Conservation (phyloP, 1,284 basidiomycete genomes). For the Neonothopanus nambi region DNA sequence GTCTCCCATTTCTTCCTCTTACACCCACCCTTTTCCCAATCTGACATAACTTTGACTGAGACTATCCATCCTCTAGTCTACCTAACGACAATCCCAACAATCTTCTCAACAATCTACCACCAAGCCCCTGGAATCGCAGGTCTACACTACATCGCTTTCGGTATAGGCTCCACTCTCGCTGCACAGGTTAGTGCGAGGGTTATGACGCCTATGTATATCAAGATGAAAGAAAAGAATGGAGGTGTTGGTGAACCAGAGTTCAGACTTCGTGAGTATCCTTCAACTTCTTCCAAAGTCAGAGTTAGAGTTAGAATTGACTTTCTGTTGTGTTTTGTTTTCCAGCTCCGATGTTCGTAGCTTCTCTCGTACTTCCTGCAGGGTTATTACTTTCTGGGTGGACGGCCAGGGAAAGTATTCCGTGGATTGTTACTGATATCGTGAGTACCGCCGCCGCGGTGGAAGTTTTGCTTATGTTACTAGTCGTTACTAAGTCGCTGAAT, state of each 20-base stretch:
- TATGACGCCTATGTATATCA: conserved; percentile 41
- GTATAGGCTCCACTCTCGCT: conserved; percentile 33
- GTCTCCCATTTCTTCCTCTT: not conserved
- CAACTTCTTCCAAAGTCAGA: too few relatives aligned
- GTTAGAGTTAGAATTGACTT: not conserved
- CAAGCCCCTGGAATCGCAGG: conserved; percentile 40
- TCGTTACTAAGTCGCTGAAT: too few relatives aligned
- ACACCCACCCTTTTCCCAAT: too few relatives aligned
- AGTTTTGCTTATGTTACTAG: too few relatives aligned
- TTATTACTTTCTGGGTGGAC: conserved; percentile 66
- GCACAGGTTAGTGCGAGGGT: conserved; percentile 41
- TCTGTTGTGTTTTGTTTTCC: not conserved
- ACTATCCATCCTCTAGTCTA: conserved; percentile 16
- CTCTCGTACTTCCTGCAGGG: conserved; percentile 52
- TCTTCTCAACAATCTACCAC: conserved; percentile 37
- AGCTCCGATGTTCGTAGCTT: conserved; percentile 64
- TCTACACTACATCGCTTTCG: conserved; percentile 44
- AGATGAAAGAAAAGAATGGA: conserved; percentile 35
- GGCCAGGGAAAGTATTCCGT: conserved; percentile 47
- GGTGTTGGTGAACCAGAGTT: conserved; percentile 40
- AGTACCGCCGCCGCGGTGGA: too few relatives aligned
- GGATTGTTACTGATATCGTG: conserved; percentile 62
- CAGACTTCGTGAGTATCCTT: conserved; percentile 21
- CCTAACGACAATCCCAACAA: conserved; percentile 12
- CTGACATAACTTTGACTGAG: too few relatives aligned